A percentile compares a stretch with the other conserved stretches of the same genome.
Evolutionary conservation across 441 rosid genomes (phyloP).

Genomic region (Manihot esculenta): DNA sequence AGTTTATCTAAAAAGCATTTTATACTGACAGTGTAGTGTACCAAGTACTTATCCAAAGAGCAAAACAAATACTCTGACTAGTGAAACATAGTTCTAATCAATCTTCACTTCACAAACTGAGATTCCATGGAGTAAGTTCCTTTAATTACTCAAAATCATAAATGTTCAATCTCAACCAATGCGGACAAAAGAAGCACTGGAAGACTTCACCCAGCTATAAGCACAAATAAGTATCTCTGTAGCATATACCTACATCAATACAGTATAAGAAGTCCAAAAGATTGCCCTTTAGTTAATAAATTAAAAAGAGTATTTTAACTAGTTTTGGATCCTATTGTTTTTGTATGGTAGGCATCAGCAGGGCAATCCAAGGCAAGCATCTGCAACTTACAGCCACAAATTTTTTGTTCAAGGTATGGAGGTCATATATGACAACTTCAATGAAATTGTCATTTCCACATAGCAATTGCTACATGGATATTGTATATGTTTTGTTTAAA

Average conservation of each 20-base stretch:
- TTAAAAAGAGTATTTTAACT: background rate
- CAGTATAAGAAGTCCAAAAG: background rate
- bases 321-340: background rate
- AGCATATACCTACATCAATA: background rate
- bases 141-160: background rate
- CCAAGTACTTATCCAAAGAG: background rate
- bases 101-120: background rate
- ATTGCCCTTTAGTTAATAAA: background rate
- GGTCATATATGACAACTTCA: background rate
- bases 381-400: background rate
- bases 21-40: background rate
- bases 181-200: background rate
- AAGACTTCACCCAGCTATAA: background rate
- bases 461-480: background rate
- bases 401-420: background rate
- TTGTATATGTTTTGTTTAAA: background rate
- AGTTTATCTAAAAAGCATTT: background rate
- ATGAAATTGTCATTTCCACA: background rate
- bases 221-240: background rate
- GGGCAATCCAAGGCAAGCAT: background rate
- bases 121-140: background rate
- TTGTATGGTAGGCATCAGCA: background rate
- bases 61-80: background rate
- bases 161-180: background rate
- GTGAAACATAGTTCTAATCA: background rate